Percentiles rank a stretch among this genome's conserved stretches.
Conservation (phyloP, 2,329 filamentous ascomycete genomes). For the Cercospora beticola region DNA sequence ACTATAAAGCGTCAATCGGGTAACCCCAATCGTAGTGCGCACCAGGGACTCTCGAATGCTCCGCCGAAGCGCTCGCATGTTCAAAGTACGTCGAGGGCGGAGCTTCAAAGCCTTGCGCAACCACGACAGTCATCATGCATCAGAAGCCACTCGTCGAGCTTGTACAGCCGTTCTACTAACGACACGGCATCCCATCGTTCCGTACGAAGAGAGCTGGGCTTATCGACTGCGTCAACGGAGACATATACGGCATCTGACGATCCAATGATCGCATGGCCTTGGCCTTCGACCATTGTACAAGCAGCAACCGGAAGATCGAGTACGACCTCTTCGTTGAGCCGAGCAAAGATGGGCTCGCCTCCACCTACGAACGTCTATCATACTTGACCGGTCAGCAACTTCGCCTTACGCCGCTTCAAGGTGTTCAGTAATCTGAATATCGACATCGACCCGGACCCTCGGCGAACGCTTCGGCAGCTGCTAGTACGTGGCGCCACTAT, state of each 20-base stretch:
- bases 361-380: too few species aligned
- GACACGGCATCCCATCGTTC: not conserved
- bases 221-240: not conserved
- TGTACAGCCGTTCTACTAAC: not conserved
- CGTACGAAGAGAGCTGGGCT: not conserved
- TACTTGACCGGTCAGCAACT: too few species aligned
- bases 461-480: too few species aligned
- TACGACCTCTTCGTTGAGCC: not conserved
- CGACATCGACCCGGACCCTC: too few species aligned
- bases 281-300: not conserved
- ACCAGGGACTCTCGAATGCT: too few species aligned
- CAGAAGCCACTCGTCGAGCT: not conserved
- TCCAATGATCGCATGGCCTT: not conserved
- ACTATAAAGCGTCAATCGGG: not conserved
- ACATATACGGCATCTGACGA: not conserved
- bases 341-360: too few species aligned
- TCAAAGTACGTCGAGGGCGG: not conserved
- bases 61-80: not conserved
- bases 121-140: not conserved
- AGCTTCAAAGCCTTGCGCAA: not conserved
- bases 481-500: too few species aligned
- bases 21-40: not conserved
- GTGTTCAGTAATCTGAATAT: too few species aligned
- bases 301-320: not conserved
- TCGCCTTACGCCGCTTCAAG: too few species aligned